These are phyloP conservation scores for Penicillium digitatum DNA, from an alignment of 2,329 filamentous ascomycete species.

Conservation along the genomic window DNA sequence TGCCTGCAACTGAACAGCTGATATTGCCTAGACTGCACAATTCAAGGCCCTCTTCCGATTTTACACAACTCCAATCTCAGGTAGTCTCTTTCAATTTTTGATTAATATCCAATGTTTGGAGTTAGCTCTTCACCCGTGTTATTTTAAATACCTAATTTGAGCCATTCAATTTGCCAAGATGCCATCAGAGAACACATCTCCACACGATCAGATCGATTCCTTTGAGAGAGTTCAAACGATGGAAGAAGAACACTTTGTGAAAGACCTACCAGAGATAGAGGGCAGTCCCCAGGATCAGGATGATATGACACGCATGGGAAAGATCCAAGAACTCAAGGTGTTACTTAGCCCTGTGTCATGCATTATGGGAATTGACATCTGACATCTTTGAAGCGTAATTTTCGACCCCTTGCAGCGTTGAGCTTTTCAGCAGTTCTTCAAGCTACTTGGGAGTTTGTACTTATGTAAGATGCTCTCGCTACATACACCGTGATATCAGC, in stretches of 20 bases:
- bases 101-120: background rate
- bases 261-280: background rate
- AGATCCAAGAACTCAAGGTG: constrained; percentile 30
- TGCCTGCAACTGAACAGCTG: background rate
- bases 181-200: background rate
- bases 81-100: background rate
- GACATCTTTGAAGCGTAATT: constrained; percentile 22
- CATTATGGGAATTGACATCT: background rate
- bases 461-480: constrained; percentile 23
- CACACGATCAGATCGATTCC: background rate
- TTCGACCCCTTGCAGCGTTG: constrained; percentile 30
- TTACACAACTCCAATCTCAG: background rate
- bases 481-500: fast-evolving
- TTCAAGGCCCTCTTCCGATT: background rate
- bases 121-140: background rate
- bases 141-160: too few relatives aligned
- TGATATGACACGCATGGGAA: constrained; percentile 34
- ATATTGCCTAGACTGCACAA: background rate
- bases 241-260: constrained; percentile 2
- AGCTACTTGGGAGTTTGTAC: constrained; percentile 34
- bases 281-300: constrained; percentile 21
- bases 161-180: background rate
- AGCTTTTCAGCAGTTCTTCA: constrained; percentile 33
- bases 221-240: background rate
- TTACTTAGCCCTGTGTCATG: background rate